Evolutionary conservation across 2,329 filamentous ascomycete species (phyloP), one percentile per base, ranked within the genome.

Genomic region (Beauveria sp.): DNA sequence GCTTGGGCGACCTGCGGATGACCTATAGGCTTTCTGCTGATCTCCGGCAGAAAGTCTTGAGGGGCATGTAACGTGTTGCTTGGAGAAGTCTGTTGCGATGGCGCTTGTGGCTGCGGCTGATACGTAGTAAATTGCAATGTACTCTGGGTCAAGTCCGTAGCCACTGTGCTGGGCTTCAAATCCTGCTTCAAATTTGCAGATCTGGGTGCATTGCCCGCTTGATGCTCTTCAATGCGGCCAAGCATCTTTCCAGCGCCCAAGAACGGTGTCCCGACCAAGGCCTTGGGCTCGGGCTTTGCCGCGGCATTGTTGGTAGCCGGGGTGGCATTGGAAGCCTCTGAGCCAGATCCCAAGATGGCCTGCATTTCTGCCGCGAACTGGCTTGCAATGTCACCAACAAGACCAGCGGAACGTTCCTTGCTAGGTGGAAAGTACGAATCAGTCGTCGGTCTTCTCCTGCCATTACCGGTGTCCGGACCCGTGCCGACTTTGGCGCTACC

Each of bases 181-280:
- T 49, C 52, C 22, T 55, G n/a, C 34, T 24, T 34, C 16, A 52
- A 42, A 24, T 34, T 50, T 10, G 26, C 46, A 31, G 53, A 46
- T 1, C 40, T 22, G 4, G 61, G 31, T 16, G 49, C 50, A n/a
- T 2, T 38, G 5, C 34, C 63, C n/a, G 57, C 62, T 52, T 69
- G 67, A 2, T 67, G 64, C 55, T 71, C 69, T 40, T 69, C 68
- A 14, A 70, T 72, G 7, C 68, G 65, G 3, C 60, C 62, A 0
- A 70, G 60, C n/a, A 60, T 51, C 40, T 65, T 66, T 24, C 60
- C 38, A 18, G 57, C 20, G 12, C 38, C 40, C 5, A 40, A n/a
- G 3, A 22, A 26, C 14, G 42, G 8, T 12, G 24, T 3, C 4
- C 18, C n/a, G 2, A 31, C 4, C n/a, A 61, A 28, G 3, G 16